Base-by-base conservation (phyloP, 345 rosid species). In the Lepidium aucheri region DNA sequence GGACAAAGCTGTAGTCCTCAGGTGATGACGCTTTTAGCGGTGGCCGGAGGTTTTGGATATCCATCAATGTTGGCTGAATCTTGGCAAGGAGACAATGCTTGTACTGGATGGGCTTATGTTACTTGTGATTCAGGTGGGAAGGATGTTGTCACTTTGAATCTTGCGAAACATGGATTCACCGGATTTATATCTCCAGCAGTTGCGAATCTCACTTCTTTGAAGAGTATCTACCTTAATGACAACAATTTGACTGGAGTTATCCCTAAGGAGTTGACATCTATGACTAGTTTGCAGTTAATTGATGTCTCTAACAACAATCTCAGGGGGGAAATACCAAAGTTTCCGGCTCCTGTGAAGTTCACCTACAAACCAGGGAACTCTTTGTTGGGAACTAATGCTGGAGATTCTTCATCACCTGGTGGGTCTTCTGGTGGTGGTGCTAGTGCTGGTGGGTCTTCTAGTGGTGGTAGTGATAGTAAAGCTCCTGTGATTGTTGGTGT, bases 221-320 rank as follows among this genome's bases (percentile, higher is more conserved):
- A 70, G 76, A 80, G 45, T 50, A 40, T 93, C 74, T 51, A 56
- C 50, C 66, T 93, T 60, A 87, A 77, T 45, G 78, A 82, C 45
- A 93, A 93, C 65, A 67, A 78, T 26, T 69, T 93, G 64, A 79
- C 83, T 0, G 94, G 97, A 8, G 7, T 72, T 0, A 85, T 90
- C 50, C 98, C 97, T 1, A 81, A 70, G 26, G 79, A 65, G 60
- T 54, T 93, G 75, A 81, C 86, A 4, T 76, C 14, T 5, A 60
- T 93, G 80, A 8, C 81, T 10, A 72, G 65, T 17, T 72, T 93
- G 52, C 70, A 67, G 68, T 9, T 49, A 36, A 65, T 93, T 62
- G 86, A 90, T 73, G 83, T 93, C 8, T 79, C 96, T 0, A 89
- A 89, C 66, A 91, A 91, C 72, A 85, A 91, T 66, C 87, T 91